Conservation (phyloP, 2,329 filamentous ascomycete species). For the Aspergillus neotritici region DNA sequence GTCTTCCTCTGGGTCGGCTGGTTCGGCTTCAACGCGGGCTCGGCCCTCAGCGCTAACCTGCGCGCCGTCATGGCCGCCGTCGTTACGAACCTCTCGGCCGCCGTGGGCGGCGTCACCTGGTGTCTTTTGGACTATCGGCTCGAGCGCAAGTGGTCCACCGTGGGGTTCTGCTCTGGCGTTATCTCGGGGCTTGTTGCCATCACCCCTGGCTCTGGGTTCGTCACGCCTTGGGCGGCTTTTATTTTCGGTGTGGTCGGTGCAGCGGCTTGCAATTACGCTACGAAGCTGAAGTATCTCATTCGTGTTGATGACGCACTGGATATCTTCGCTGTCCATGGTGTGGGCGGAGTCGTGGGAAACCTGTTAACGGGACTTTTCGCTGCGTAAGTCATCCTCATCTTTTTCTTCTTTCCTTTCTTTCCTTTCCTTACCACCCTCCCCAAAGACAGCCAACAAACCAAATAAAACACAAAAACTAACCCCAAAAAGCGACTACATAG, state of each 20-base stretch:
- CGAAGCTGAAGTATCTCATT: constrained; percentile 81
- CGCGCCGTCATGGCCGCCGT: constrained; percentile 81
- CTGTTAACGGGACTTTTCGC: constrained; percentile 77
- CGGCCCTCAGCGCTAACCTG: constrained; percentile 72
- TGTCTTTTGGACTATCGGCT: constrained; percentile 82
- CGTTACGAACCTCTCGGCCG: constrained; percentile 79
- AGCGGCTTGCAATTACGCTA: constrained; percentile 77
- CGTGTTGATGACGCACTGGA: constrained; percentile 79
- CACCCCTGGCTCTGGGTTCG: constrained; percentile 80
- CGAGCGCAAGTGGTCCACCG: constrained; percentile 86
- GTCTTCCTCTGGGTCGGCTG: constrained; percentile 94
- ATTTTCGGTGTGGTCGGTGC: constrained; percentile 73
- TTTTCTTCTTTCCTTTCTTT: neutral
- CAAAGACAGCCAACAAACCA: neutral
- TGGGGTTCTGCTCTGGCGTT: constrained; percentile 87
- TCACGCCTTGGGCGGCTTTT: constrained; percentile 78
- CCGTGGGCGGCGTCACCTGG: constrained; percentile 81
- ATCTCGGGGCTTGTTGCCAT: constrained; percentile 83
- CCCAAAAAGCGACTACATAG: constrained; percentile 63
- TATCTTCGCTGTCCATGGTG: constrained; percentile 77
- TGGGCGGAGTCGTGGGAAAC: constrained; percentile 75
- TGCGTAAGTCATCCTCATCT: constrained; percentile 46
- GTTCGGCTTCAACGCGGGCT: constrained; percentile 93
- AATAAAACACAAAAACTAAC: too few species aligned
- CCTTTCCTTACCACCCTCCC: too few species aligned